Evolutionary conservation across 2,329 filamentous ascomycete genomes (phyloP), one percentile per base, ranked within the genome.

Genomic region (Fusarium incarnatum): DNA sequence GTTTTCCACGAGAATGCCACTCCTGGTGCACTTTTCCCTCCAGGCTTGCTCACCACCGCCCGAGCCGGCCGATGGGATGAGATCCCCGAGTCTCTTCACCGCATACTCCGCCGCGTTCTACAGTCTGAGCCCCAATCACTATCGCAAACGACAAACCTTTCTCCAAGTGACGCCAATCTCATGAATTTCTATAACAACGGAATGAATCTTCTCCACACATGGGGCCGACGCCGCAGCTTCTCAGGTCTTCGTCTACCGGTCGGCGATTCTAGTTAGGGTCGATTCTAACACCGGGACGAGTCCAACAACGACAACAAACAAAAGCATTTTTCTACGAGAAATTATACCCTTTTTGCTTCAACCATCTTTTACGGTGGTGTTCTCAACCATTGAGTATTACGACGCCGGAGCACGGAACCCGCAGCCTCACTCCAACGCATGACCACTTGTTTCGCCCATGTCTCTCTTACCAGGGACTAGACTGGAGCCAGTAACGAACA

Each of bases 31-130:
- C 76, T 86, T 18, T 82, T 88, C 68, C 85, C 87, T 8, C 81
- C 83, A 2, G 81, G 83, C 37, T 84, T 89, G 79, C 77, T 89
- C 18, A 83, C 80, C 56, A 85, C 86, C 11, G 87, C 87, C n/a
- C 82, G 87, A 64, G 81, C 82, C 10, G 87, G 86, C 46, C 83
- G 83, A 66, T 90, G 88, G 88, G 77, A 84, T 41, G 84, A 88
- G 25, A 84, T 90, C 15, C 88, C 88, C 18, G 84, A 86, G 45
- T 84, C 84, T 48, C 79, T 89, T 40, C 87, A 86, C 66, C 82
- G 82, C 50, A 80, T 87, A 68, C 82, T 89, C 40, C 82, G 86
- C 27, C 81, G 82, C 23, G 82, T 81, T 11, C 75, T 88, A 18
- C 81, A 82, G 42, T 76, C 76, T 11, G 83, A 84, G 73, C 72